A percentile compares a stretch with the other conserved stretches of the same genome.
phyloP scores from a whole-genome alignment of 2,329 filamentous ascomycete species.

The Arthrobotrys sphaeroides region DNA sequence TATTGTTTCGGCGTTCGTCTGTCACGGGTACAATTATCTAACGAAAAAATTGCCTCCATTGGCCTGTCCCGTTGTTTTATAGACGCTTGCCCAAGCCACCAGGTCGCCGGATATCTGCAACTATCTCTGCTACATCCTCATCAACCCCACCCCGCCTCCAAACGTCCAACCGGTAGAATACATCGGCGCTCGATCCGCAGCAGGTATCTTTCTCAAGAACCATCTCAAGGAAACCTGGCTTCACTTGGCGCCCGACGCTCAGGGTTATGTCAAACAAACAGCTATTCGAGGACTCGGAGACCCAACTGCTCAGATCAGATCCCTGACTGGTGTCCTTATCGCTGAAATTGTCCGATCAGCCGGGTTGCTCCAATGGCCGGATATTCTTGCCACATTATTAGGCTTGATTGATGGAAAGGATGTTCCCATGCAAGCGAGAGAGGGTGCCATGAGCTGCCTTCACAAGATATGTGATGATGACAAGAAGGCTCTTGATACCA shows the following conservation, averaged over 20 bases:
- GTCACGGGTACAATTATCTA: slow-evolving; percentile 49
- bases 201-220: slow-evolving; percentile 95
- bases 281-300: slow-evolving; percentile 84
- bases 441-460: slow-evolving; percentile 92
- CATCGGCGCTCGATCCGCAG: slow-evolving; percentile 78
- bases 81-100: slow-evolving; percentile 95
- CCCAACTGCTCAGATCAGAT: slow-evolving; percentile 81
- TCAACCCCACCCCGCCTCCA: slow-evolving; percentile 69
- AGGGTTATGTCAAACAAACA: slow-evolving; percentile 80
- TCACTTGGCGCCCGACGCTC: slow-evolving; percentile 75
- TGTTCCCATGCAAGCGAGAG: slow-evolving; percentile 80
- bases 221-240: slow-evolving; percentile 81
- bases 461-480: slow-evolving; percentile 98
- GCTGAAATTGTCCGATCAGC: slow-evolving; percentile 88
- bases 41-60: slow-evolving; percentile 53
- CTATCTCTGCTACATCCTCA: slow-evolving; percentile 92
- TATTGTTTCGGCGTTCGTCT: slow-evolving; percentile 10
- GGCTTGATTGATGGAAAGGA: slow-evolving; percentile 70
- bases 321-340: slow-evolving; percentile 89
- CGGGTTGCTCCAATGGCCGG: slow-evolving; percentile 88
- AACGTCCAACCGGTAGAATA: slow-evolving; percentile 67
- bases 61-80: slow-evolving; percentile 48
- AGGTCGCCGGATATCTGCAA: slow-evolving; percentile 93
- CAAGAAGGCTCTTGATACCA: slow-evolving; percentile 81
- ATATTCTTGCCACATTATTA: slow-evolving; percentile 84